A percentile compares a stretch with the other conserved stretches of the same genome.
Conservation (phyloP, 2,329 filamentous ascomycete species). For the Daldinia sp. region DNA sequence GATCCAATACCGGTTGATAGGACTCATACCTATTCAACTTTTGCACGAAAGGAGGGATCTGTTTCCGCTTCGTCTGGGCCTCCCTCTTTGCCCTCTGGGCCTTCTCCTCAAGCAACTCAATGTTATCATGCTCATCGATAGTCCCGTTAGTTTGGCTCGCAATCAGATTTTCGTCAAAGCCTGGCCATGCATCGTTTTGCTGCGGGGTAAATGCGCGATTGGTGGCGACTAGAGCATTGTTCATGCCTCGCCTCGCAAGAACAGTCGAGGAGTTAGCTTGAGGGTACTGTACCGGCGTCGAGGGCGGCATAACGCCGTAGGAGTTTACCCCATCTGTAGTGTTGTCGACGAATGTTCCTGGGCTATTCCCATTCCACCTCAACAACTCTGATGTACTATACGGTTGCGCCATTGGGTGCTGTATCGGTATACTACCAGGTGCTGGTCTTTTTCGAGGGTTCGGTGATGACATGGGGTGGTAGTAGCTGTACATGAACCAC, state of each 20-base stretch:
- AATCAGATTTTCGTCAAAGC: conserved; percentile 56
- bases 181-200: conserved; percentile 48
- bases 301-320: conserved; percentile 43
- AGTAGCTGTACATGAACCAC: conserved; percentile 44
- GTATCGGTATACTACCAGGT: conserved; percentile 45
- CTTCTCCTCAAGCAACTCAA: conserved; percentile 81
- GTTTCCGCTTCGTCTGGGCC: conserved; percentile 87
- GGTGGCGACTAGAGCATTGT: conserved; percentile 56
- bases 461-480: conserved; percentile 45
- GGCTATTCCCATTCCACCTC: conserved; percentile 60
- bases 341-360: conserved; percentile 46
- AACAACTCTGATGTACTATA: conserved; percentile 57
- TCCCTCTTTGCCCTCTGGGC: conserved; percentile 86
- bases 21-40: conserved; percentile 88
- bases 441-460: conserved; percentile 48
- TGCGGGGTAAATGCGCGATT: conserved; percentile 44
- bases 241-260: conserved; percentile 61
- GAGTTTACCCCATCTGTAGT: conserved; percentile 47
- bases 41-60: conserved; percentile 97
- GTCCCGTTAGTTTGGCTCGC: conserved; percentile 48
- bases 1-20: conserved; percentile 8
- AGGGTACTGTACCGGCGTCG: conserved; percentile 48
- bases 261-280: conserved; percentile 54
- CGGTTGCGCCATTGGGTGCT: conserved; percentile 53
- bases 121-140: conserved; percentile 69